These are phyloP conservation scores for Fusarium sarcochroum DNA, from an alignment of 2,329 filamentous ascomycete species.

Conservation along the genomic window DNA sequence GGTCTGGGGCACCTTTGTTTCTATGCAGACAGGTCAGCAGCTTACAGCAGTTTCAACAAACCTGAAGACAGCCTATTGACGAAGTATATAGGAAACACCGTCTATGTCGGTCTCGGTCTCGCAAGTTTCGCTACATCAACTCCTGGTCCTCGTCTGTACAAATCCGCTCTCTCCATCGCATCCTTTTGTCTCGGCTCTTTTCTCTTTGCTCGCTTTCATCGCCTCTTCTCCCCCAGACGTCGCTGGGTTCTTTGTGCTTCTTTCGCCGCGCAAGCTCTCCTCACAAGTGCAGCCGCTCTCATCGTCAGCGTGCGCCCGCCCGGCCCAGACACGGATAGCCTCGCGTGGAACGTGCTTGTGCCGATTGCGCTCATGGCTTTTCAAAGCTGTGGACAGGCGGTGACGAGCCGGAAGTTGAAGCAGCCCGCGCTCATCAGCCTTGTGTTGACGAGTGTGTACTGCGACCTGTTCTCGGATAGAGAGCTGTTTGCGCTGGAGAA, in stretches of 20 bases:
- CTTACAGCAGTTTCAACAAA: neutral
- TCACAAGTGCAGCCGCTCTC: slow-evolving; percentile 66
- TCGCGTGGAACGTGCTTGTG: slow-evolving; percentile 72
- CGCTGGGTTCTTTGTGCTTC: slow-evolving; percentile 76
- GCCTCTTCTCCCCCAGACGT: slow-evolving; percentile 67
- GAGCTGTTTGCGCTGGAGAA: slow-evolving; percentile 62
- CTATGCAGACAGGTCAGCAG: slow-evolving; percentile 81
- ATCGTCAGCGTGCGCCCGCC: slow-evolving; percentile 65
- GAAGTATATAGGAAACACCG: slow-evolving; percentile 73
- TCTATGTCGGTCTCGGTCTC: slow-evolving; percentile 80
- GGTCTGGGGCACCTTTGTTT: slow-evolving; percentile 85
- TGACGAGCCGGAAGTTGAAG: slow-evolving; percentile 78
- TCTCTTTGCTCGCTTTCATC: slow-evolving; percentile 78
- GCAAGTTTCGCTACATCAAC: slow-evolving; percentile 38
- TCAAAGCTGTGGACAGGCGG: slow-evolving; percentile 83
- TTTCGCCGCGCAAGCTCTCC: slow-evolving; percentile 65
- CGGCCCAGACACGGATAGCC: slow-evolving; percentile 56
- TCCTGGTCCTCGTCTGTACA: slow-evolving; percentile 67
- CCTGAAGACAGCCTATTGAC: neutral
- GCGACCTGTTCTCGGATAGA: slow-evolving; percentile 80
- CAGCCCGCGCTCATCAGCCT: slow-evolving; percentile 81
- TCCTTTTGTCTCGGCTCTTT: slow-evolving; percentile 82
- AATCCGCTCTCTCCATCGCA: slow-evolving; percentile 72
- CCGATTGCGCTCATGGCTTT: slow-evolving; percentile 80
- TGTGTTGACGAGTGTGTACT: slow-evolving; percentile 85